Evolutionary conservation across 345 rosid species (phyloP).

Genomic region (Ceriops zippeliana): DNA sequence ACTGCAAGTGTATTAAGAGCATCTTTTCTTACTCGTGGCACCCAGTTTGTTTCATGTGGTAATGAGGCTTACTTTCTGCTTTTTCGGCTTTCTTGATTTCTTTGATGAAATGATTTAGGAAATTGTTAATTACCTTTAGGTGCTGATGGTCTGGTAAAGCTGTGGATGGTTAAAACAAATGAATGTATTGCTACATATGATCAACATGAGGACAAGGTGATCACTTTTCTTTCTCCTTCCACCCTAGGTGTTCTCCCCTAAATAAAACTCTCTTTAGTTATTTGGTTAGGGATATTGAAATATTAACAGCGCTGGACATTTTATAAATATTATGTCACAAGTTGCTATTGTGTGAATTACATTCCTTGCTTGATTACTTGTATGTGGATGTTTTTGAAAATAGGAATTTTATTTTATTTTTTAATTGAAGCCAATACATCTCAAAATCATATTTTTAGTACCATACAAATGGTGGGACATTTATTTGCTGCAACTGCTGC

Average conservation of each 20-base stretch:
- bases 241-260: background rate
- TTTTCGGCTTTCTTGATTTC: conserved; percentile 3
- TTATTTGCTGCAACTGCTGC: too few species aligned
- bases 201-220: conserved; percentile 92
- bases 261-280: background rate
- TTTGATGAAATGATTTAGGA: conserved; percentile 9
- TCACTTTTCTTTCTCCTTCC: background rate
- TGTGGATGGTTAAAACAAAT: conserved; percentile 79
- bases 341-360: too few species aligned
- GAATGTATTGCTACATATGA: conserved; percentile 93
- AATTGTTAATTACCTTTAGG: conserved; percentile 43
- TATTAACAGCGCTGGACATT: background rate
- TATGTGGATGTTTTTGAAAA: too few species aligned
- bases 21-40: conserved; percentile 82
- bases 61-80: conserved; percentile 23
- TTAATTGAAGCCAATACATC: too few species aligned
- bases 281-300: background rate
- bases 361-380: too few species aligned
- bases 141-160: conserved; percentile 92
- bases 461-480: too few species aligned
- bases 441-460: too few species aligned
- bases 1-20: conserved; percentile 85
- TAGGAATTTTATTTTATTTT: too few species aligned
- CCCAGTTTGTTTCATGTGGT: conserved; percentile 92
- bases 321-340: too few species aligned